Evolutionary conservation across 495 filamentous ascomycete species (phyloP).

Genomic region (Amphirosellinia nigrospora): DNA sequence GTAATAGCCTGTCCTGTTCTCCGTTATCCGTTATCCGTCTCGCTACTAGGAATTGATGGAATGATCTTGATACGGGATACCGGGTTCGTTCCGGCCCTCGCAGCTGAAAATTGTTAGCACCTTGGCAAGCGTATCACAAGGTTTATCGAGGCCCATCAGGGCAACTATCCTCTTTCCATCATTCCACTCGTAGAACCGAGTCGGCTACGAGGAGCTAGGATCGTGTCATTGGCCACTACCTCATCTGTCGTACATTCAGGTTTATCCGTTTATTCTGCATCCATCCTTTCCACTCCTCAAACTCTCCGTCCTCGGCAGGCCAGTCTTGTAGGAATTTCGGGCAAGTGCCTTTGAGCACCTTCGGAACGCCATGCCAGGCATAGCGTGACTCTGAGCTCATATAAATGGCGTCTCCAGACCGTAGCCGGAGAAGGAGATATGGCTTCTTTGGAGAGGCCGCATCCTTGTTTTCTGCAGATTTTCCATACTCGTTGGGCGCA

Average conservation of each 20-base stretch:
- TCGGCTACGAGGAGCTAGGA: neutral
- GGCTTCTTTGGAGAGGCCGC: conserved; percentile 36
- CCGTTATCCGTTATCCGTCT: neutral
- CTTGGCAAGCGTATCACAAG: neutral
- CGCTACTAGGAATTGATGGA: neutral
- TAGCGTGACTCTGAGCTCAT: conserved; percentile 80
- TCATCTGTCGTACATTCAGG: conserved; percentile 91
- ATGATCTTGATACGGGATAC: neutral
- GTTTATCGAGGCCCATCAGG: neutral
- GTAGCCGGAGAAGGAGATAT: conserved; percentile 68
- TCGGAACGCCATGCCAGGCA: conserved; percentile 94
- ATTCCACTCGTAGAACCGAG: neutral
- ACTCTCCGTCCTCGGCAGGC: conserved; percentile 65
- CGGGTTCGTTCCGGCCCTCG: neutral
- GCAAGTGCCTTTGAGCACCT: conserved; percentile 77
- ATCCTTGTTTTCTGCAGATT: conserved; percentile 40
- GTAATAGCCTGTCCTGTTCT: neutral
- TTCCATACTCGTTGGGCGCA: conserved; percentile 50
- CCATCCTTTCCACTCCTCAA: conserved; percentile 78
- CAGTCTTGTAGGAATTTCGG: conserved; percentile 75
- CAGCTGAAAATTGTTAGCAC: neutral
- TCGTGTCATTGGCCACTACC: conserved; percentile 49
- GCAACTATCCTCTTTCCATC: neutral
- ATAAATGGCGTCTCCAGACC: conserved; percentile 81
- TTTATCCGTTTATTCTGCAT: conserved; percentile 86